Conservation (phyloP, 257 asterid genomes). For the Euphrasia confusa region DNA sequence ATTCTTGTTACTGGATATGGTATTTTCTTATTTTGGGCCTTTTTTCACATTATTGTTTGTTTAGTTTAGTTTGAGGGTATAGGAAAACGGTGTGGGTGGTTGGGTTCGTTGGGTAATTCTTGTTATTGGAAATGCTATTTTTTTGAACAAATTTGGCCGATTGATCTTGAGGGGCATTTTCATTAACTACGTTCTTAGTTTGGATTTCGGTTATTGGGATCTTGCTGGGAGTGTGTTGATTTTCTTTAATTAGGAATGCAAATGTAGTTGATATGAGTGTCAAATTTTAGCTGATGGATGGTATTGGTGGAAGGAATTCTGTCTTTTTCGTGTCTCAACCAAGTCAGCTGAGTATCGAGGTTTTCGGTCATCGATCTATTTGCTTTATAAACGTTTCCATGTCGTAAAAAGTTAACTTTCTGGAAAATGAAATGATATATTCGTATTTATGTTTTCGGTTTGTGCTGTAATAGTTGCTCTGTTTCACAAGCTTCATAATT, state of each 20-base stretch:
- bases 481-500: background rate
- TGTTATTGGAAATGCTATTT: background rate
- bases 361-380: slow-evolving; percentile 2
- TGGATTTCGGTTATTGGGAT: slow-evolving; percentile 20
- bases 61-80: background rate
- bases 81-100: background rate
- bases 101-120: background rate
- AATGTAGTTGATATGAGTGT: no score
- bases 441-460: no score
- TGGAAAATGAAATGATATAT: no score
- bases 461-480: no score
- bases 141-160: slow-evolving; percentile 11
- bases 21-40: background rate
- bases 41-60: background rate
- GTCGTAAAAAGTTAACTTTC: background rate
- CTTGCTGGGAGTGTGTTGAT: slow-evolving; percentile 5
- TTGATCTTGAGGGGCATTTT: slow-evolving; percentile 22
- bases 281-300: slow-evolving; percentile 9
- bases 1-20: background rate
- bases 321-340: background rate
- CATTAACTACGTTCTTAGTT: slow-evolving; percentile 13
- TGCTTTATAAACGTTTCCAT: slow-evolving; percentile 7
- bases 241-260: no score
- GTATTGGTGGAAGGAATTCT: background rate
- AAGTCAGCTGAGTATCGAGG: slow-evolving; percentile 9